A percentile compares a stretch with the other conserved stretches of the same genome.
These are phyloP conservation scores for Penicillium pulvis DNA, from an alignment of 495 filamentous ascomycete genomes.

Conservation along the genomic window DNA sequence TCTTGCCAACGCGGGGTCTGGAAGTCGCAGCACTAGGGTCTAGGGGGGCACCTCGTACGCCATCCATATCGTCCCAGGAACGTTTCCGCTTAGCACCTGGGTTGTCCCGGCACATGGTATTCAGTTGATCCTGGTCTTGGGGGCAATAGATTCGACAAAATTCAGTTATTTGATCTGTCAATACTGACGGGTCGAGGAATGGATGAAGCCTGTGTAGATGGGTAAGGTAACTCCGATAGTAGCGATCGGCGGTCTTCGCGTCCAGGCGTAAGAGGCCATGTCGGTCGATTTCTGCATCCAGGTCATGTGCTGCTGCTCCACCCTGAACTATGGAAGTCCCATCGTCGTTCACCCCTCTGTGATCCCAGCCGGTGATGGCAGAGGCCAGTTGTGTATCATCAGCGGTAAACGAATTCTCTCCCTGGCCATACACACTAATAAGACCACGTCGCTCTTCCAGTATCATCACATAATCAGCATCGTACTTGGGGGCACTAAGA, in stretches of 20 bases:
- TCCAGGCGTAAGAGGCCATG: slow-evolving; percentile 68
- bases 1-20: slow-evolving; percentile 33
- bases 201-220: slow-evolving; percentile 90
- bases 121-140: slow-evolving; percentile 11
- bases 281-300: slow-evolving; percentile 54
- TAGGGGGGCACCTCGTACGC: slow-evolving; percentile 21
- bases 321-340: not conserved
- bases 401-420: slow-evolving; percentile 64
- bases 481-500: slow-evolving; percentile 47
- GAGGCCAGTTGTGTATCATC: slow-evolving; percentile 33
- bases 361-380: no score
- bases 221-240: slow-evolving; percentile 70
- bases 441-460: slow-evolving; percentile 76
- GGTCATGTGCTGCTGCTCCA: not conserved
- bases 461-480: slow-evolving; percentile 69
- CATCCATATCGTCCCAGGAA: slow-evolving; percentile 35
- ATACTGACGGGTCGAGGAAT: slow-evolving; percentile 58
- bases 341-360: not conserved
- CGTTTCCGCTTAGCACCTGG: slow-evolving; percentile 49
- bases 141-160: slow-evolving; percentile 51
- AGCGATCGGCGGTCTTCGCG: slow-evolving; percentile 58
- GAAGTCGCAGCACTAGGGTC: slow-evolving; percentile 4
- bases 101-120: slow-evolving; percentile 20
- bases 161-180: slow-evolving; percentile 30
- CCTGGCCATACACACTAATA: slow-evolving; percentile 74